Percentiles rank a stretch among this genome's conserved stretches.
These are phyloP conservation scores for Ophiostoma ips DNA, from an alignment of 2,329 filamentous ascomycete species.

Conservation along the genomic window DNA sequence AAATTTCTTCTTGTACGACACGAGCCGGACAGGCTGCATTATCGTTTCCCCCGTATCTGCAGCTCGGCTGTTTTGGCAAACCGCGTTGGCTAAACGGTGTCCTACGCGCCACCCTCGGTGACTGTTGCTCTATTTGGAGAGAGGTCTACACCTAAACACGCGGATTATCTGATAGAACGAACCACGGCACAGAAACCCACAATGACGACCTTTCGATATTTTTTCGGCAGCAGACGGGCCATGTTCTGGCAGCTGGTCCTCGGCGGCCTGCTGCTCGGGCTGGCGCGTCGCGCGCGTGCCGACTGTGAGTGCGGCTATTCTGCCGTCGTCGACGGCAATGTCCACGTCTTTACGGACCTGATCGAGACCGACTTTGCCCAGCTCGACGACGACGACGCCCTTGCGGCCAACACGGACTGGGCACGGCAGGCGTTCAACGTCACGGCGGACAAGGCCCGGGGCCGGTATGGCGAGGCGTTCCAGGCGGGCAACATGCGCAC, in stretches of 20 bases:
- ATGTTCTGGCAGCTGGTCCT: constrained; percentile 5
- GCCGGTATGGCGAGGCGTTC: constrained; percentile 53
- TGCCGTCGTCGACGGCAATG: constrained; percentile 27
- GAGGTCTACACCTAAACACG: too few species aligned
- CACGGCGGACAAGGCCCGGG: constrained; percentile 40
- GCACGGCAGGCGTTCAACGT: constrained; percentile 52
- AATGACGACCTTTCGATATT: too few species aligned
- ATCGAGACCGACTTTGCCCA: constrained; percentile 61
- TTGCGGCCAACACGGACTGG: constrained; percentile 46
- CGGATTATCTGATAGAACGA: too few species aligned
- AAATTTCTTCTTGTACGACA: too few species aligned
- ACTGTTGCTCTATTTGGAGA: too few species aligned
- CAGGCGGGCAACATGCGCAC: constrained; percentile 40
- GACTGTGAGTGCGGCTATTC: constrained; percentile 63
- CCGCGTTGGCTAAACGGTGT: too few species aligned
- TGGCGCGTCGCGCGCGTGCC: constrained; percentile 17
- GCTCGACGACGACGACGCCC: constrained; percentile 22
- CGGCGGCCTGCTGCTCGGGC: constrained; percentile 11
- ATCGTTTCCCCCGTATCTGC: too few species aligned
- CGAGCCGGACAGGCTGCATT: too few species aligned
- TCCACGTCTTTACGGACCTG: constrained; percentile 50
- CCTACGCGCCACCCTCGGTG: too few species aligned
- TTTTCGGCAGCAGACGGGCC: too few species aligned
- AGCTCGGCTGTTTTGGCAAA: too few species aligned
- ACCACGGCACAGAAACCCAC: too few species aligned